Evolutionary conservation across 1,284 basidiomycete genomes (phyloP).

Genomic region (Puccinia coronata): DNA sequence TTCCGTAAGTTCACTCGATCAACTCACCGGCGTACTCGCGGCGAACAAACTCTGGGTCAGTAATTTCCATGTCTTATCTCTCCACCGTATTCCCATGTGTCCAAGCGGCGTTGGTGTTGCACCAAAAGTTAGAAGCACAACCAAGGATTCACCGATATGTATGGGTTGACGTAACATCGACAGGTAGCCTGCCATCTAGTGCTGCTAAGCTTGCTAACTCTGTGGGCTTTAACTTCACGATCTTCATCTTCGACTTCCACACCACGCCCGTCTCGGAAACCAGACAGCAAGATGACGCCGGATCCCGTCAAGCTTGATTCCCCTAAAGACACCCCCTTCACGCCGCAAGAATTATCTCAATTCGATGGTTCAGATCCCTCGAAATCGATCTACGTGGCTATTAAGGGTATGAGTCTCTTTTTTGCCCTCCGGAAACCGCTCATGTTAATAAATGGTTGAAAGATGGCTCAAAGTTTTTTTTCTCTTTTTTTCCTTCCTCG

Average conservation of each 20-base stretch:
- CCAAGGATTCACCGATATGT: neutral
- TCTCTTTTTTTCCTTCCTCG: constrained; percentile 6
- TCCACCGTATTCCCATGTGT: neutral
- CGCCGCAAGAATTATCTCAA: constrained; percentile 68
- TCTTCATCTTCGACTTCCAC: too few relatives aligned
- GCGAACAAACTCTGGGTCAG: neutral
- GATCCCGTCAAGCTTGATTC: constrained; percentile 61
- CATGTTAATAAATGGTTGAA: neutral
- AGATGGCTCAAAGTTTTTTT: constrained; percentile 23
- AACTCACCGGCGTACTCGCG: neutral
- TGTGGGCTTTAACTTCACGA: constrained; percentile 7
- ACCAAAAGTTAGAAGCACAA: too few relatives aligned
- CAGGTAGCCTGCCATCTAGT: neutral
- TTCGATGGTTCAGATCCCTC: constrained; percentile 69
- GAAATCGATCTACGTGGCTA: constrained; percentile 80
- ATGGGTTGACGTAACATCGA: neutral
- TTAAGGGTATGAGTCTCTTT: constrained; percentile 71
- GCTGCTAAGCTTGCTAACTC: neutral
- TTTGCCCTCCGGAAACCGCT: neutral
- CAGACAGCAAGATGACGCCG: constrained; percentile 27
- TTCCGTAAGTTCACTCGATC: neutral
- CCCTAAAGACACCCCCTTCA: constrained; percentile 76
- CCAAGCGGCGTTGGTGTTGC: neutral
- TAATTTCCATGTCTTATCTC: neutral
- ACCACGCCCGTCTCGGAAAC: neutral